Base-by-base conservation (phyloP, 2,329 filamentous ascomycete species). In the Passalora sequoiae region DNA sequence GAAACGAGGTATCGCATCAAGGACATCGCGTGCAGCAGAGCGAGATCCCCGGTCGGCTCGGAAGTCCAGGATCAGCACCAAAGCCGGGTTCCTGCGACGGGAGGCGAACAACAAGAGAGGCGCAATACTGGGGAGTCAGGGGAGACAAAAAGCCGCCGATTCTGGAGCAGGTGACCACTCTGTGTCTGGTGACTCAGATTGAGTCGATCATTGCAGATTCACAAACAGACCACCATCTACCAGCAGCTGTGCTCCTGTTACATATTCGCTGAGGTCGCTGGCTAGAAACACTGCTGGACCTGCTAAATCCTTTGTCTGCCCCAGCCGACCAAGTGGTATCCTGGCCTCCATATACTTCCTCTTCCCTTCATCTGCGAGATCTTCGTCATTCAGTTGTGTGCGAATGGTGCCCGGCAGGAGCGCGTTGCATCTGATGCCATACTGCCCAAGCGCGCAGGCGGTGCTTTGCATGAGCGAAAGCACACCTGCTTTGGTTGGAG, bases 191-290 rank as follows among this genome's bases (percentile, higher is more conserved):
- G 69, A 68, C 4, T 69, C 70, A 48, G 67, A 67, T 41, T 61
- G 29, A 44, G 19, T 32, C 12, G 44, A 57, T 54, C 67, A 91
- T 66, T 92, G 87, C 56, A 94, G 69, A 66, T 94, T 94, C 12
- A 94, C 89, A 72, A 92, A 95, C 49, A 91, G 64, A 0, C 89
- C 89, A 8, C 89, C 89, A 66, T 95, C 89, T 10, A 95, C 89
- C 50, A 95, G 65, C 54, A 95, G 60, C 66, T 92, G 86, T 12
- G 87, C 83, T 0, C 88, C 88, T 46, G 81, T 91, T 68, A 92
- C 84, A 67, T 89, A 92, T 17, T 78, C 77, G 62, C 83, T 91
- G 67, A 94, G 66, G 47, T 85, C 84, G 58, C 83, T 86, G 0
- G 84, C 88, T 60, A 94, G 69, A 65, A 94, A 94, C 21, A 94